These are phyloP conservation scores for Suillus plorans DNA, from an alignment of 768 basidiomycete species.

Conservation along the genomic window DNA sequence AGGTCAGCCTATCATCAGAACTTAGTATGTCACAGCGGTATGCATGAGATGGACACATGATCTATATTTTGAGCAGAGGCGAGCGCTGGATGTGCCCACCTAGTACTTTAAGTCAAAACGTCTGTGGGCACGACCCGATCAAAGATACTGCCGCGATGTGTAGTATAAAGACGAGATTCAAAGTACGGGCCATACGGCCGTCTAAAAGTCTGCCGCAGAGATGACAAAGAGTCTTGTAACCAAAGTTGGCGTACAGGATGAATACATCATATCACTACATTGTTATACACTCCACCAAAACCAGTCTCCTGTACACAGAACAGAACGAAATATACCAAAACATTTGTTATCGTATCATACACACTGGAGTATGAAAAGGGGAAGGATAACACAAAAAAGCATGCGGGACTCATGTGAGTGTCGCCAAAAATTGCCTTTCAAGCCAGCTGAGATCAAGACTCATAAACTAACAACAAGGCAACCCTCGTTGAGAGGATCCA, in stretches of 20 bases:
- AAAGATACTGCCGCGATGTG: too few relatives aligned
- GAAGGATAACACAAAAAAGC: background rate
- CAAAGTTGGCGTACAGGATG: too few relatives aligned
- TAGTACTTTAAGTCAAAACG: too few relatives aligned
- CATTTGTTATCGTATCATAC: background rate
- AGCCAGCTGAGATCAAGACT: slow-evolving; percentile 11
- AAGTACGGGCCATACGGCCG: too few relatives aligned
- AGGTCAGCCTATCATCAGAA: background rate
- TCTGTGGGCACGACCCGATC: too few relatives aligned
- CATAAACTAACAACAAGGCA: slow-evolving; percentile 77
- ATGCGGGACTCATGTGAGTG: background rate
- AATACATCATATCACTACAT: background rate
- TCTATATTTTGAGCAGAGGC: too few relatives aligned
- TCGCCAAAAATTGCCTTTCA: background rate
- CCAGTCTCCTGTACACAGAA: background rate
- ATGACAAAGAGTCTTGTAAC: too few relatives aligned
- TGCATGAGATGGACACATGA: background rate
- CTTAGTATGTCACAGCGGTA: background rate
- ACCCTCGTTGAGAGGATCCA: slow-evolving; percentile 78
- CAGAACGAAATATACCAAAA: background rate
- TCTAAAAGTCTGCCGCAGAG: too few relatives aligned
- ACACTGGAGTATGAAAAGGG: background rate
- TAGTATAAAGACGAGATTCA: too few relatives aligned
- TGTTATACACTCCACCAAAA: background rate
- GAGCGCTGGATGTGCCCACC: too few relatives aligned